Conservation (phyloP, 306 rosid genomes). For the Sicyos baderoa region DNA sequence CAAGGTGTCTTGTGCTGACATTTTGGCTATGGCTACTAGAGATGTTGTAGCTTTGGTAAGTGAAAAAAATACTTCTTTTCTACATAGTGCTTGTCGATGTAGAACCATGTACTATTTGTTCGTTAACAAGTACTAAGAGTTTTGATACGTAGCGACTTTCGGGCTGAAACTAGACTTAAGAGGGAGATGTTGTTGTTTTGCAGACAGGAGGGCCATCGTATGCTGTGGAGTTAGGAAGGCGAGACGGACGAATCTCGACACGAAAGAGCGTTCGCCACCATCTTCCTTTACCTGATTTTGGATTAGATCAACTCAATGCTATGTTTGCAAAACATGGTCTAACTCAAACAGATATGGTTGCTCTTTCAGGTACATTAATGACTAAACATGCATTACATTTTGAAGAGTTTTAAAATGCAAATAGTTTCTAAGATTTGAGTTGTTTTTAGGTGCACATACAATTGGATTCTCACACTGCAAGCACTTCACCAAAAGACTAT, state of each 20-base stretch:
- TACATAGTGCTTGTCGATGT: too few relatives aligned
- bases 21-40: conserved; percentile 82
- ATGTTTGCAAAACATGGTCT: conserved; percentile 69
- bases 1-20: conserved; percentile 89
- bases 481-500: conserved; percentile 39
- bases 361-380: conserved; percentile 56
- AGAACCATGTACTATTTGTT: too few relatives aligned
- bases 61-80: neutral
- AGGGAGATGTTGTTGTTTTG: conserved; percentile 14
- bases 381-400: neutral
- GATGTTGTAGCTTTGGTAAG: conserved; percentile 64
- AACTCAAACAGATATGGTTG: conserved; percentile 48
- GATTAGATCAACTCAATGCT: conserved; percentile 30
- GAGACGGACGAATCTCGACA: conserved; percentile 63
- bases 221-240: conserved; percentile 65
- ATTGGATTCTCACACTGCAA: conserved; percentile 84
- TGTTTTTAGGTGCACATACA: conserved; percentile 69
- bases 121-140: too few relatives aligned
- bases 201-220: conserved; percentile 84
- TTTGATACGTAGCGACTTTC: neutral
- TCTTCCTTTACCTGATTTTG: conserved; percentile 56
- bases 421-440: neutral
- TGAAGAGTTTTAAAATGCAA: neutral
- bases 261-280: conserved; percentile 48
- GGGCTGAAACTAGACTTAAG: neutral